These are phyloP conservation scores for Grifola frondosa DNA, from an alignment of 1,284 basidiomycete genomes.

Conservation along the genomic window DNA sequence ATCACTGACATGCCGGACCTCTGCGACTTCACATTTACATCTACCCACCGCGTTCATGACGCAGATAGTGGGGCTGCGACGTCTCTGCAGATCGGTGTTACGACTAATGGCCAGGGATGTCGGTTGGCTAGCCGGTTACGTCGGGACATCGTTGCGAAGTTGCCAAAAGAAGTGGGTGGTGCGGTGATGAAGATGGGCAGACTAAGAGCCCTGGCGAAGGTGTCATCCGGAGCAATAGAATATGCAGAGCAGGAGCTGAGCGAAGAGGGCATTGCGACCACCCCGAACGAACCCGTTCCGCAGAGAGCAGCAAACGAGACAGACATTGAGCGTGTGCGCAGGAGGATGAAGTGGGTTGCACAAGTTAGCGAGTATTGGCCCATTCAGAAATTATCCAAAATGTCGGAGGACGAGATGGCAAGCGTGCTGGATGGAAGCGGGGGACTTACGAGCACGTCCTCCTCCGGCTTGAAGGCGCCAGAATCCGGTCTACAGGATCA, in stretches of 20 bases:
- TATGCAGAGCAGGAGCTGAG: slow-evolving; percentile 40
- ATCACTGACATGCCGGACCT: slow-evolving; percentile 84
- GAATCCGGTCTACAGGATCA: too few species aligned
- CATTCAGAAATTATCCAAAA: slow-evolving; percentile 69
- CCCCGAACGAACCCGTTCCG: slow-evolving; percentile 82
- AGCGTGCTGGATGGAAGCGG: slow-evolving; percentile 52
- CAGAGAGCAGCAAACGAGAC: slow-evolving; percentile 51
- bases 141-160: slow-evolving; percentile 76
- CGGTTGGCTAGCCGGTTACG: slow-evolving; percentile 80
- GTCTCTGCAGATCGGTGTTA: slow-evolving; percentile 83
- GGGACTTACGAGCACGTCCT: slow-evolving; percentile 9
- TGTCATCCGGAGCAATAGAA: slow-evolving; percentile 23
- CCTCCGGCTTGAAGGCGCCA: too few species aligned
- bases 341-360: slow-evolving; percentile 86
- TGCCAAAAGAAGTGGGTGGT: slow-evolving; percentile 75
- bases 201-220: slow-evolving; percentile 66
- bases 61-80: slow-evolving; percentile 46
- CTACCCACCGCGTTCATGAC: slow-evolving; percentile 80
- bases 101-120: slow-evolving; percentile 92
- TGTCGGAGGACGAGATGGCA: slow-evolving; percentile 72
- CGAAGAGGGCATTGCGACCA: slow-evolving; percentile 58
- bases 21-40: slow-evolving; percentile 89
- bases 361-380: slow-evolving; percentile 96
- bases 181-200: slow-evolving; percentile 79
- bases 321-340: slow-evolving; percentile 47